phyloP scores from a whole-genome alignment of 1,284 basidiomycete species.

The Ceratobasidium sp. region DNA sequence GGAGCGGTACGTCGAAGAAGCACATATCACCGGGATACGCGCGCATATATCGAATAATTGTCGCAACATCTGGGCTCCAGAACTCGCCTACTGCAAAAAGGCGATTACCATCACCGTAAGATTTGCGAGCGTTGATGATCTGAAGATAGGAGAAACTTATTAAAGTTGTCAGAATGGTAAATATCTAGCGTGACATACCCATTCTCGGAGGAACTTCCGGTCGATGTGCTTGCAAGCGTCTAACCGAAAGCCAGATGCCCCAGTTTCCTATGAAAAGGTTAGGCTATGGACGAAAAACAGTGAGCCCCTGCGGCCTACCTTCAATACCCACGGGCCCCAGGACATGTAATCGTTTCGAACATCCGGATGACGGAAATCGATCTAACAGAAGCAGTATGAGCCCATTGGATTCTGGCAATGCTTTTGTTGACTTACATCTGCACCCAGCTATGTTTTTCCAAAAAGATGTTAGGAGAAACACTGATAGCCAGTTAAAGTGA shows the following conservation, averaged over 20 bases:
- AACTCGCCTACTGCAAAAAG: constrained; percentile 79
- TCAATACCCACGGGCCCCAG: constrained; percentile 78
- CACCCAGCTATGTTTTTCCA: constrained; percentile 26
- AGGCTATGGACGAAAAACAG: constrained; percentile 10
- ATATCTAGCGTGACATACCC: constrained; percentile 60
- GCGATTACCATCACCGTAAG: constrained; percentile 52
- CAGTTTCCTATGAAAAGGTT: constrained; percentile 67
- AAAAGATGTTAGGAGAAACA: background rate
- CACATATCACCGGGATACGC: constrained; percentile 61
- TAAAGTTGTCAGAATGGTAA: constrained; percentile 4
- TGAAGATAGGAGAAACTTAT: background rate
- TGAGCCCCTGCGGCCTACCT: constrained; percentile 57
- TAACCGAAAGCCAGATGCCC: constrained; percentile 82
- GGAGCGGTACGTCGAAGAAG: constrained; percentile 83
- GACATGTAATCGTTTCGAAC: constrained; percentile 72
- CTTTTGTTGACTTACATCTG: constrained; percentile 41
- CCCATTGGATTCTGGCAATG: constrained; percentile 6
- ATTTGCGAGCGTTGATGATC: constrained; percentile 58
- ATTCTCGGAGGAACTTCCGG: constrained; percentile 68
- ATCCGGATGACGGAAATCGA: constrained; percentile 86
- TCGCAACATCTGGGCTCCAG: constrained; percentile 62
- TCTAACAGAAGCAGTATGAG: too few relatives aligned
- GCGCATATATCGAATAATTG: constrained; percentile 28
- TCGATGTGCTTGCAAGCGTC: constrained; percentile 92
- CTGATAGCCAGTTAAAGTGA: constrained; percentile 14